These are phyloP conservation scores for Tricholoma matsutake DNA, from an alignment of 768 basidiomycete species.

Conservation along the genomic window DNA sequence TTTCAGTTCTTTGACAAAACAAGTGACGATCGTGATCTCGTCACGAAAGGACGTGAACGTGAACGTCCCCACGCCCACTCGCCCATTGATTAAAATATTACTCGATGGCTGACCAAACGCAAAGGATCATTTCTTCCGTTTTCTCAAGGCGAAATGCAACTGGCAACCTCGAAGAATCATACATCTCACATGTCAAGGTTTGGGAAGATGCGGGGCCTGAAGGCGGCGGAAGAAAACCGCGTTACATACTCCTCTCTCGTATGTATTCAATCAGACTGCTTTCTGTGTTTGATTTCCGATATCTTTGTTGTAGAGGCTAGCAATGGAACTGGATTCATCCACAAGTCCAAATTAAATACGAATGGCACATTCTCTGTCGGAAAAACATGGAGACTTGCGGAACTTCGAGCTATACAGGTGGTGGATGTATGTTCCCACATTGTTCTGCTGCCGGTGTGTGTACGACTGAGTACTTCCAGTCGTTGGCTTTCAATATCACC, in stretches of 20 bases:
- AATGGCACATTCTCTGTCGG: conserved; percentile 96
- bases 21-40: background rate
- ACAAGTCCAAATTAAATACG: conserved; percentile 95
- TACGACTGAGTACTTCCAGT: conserved; percentile 37
- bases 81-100: background rate
- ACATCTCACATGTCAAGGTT: conserved; percentile 88
- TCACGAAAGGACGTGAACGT: background rate
- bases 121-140: conserved; percentile 78
- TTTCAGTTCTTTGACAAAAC: too few species aligned
- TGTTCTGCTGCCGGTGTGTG: conserved; percentile 2
- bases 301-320: conserved; percentile 46
- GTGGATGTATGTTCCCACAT: conserved; percentile 51
- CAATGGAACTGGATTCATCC: conserved; percentile 69
- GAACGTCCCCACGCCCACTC: too few species aligned
- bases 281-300: conserved; percentile 7
- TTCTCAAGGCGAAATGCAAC: conserved; percentile 70
- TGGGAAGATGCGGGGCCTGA: conserved; percentile 81
- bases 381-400: conserved; percentile 89
- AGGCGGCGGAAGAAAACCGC: conserved; percentile 72
- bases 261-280: conserved; percentile 34
- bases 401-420: conserved; percentile 80
- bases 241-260: conserved; percentile 92
- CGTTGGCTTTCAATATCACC: conserved; percentile 72
- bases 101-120: conserved; percentile 52
- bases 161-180: conserved; percentile 69